Evolutionary conservation across 2,329 filamentous ascomycete species (phyloP), one percentile per base, ranked within the genome.

Genomic region (Leptodontidium sp.): DNA sequence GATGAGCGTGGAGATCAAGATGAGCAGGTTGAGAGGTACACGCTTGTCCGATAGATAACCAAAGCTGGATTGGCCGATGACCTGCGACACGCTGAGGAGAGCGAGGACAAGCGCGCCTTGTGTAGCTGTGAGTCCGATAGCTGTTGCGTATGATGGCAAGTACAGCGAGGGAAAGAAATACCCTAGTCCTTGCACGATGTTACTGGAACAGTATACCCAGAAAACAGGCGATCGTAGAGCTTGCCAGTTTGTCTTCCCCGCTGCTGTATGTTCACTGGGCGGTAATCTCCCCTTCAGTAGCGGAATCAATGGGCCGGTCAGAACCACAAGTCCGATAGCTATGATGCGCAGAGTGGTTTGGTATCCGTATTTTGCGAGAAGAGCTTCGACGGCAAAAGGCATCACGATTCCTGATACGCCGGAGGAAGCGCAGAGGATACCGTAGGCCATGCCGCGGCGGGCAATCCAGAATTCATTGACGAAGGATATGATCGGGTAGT

Each of bases 61-160:
- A 64, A 87, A 85, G 17, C 80, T 80, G 15, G 84, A 80, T 49
- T 83, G 83, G 0, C 85, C 84, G 2, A 81, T 68, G 24, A 86
- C 84, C 35, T 85, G 83, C 0, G 83, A 80, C 1, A 83, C 75
- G 65, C 83, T 84, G 80, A 86, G 84, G 4, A 86, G 65, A 0
- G 84, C 82, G 3, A 88, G 78, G 64, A 87, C 79, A 1, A 86
- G 50, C 0, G 89, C 88, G 9, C 90, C 92, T 74, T 94, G 87
- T 3, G 85, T 84, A 1, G 90, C 82, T 0, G 83, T 84, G 45
- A 93, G 84, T 0, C 91, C 92, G 45, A 93, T 87, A 1, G 84
- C 84, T 63, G 86, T 84, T 43, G 90, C 90, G 75, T 93, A 94
- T 74, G 91, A 91, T 14, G 91, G 88, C 1, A 85, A 75, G 70